Conservation (phyloP, 2,329 filamentous ascomycete genomes). For the Penicillium sp. region DNA sequence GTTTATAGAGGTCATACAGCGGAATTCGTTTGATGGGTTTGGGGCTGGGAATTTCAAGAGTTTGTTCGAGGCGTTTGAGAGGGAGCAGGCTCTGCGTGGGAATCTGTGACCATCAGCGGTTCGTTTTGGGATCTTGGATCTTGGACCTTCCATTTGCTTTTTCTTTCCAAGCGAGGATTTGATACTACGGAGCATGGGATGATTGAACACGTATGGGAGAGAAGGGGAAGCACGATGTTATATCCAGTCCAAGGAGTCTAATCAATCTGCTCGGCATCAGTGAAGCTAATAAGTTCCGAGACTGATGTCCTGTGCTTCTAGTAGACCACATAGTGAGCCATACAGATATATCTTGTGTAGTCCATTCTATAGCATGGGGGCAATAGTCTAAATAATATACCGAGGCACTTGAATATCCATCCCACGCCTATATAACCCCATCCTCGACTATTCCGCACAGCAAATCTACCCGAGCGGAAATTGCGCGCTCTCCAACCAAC, state of each 20-base stretch:
- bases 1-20: constrained; percentile 86
- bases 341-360: not conserved
- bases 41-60: constrained; percentile 90
- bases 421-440: not conserved
- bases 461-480: constrained; percentile 1
- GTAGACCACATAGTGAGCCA: not conserved
- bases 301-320: not conserved
- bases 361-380: not conserved
- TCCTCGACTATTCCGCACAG: not conserved
- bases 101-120: constrained; percentile 51
- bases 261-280: no score
- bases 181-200: not conserved
- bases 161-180: no score
- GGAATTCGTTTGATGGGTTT: constrained; percentile 78
- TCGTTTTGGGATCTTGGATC: not conserved
- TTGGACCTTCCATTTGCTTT: no score
- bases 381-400: not conserved
- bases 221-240: not conserved
- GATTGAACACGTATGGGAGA: not conserved
- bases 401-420: not conserved
- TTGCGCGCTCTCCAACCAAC: not conserved
- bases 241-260: not conserved
- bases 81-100: constrained; percentile 72
- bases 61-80: constrained; percentile 83
- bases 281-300: not conserved